A percentile compares a stretch with the other conserved stretches of the same genome.
Conservation (phyloP, 2,329 filamentous ascomycete species). For the Trichoderma sp. region DNA sequence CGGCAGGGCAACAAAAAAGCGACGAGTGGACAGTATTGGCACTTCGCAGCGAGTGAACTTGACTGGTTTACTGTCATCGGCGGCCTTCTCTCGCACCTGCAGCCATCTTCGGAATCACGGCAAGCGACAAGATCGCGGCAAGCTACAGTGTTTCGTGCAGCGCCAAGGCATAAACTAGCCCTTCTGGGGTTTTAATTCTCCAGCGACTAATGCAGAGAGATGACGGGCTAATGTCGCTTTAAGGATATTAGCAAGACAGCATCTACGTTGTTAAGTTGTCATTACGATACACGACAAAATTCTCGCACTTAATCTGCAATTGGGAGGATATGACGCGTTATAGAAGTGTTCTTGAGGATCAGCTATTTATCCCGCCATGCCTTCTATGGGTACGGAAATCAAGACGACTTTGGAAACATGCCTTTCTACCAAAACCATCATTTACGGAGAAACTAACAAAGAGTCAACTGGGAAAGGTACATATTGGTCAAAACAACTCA, state of each 20-base stretch:
- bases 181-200: background rate
- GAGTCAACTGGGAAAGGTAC: too few species aligned
- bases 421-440: too few species aligned
- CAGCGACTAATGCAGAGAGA: background rate
- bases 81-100: too few species aligned
- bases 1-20: background rate
- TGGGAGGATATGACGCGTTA: background rate
- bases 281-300: background rate
- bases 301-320: background rate
- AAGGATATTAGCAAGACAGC: background rate
- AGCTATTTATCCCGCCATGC: background rate
- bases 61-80: background rate
- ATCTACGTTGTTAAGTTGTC: background rate
- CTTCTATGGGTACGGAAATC: too few species aligned
- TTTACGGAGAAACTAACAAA: too few species aligned
- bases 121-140: too few species aligned
- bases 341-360: background rate
- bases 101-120: background rate
- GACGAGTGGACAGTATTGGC: rapidly evolving
- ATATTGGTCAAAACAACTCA: too few species aligned
- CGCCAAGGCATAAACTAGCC: background rate
- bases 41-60: background rate
- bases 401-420: too few species aligned
- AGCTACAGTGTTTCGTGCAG: background rate
- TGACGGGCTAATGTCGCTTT: background rate